These are phyloP conservation scores for Trichomonascus vanleenenianus DNA, from an alignment of 805 yeast species.

Conservation along the genomic window DNA sequence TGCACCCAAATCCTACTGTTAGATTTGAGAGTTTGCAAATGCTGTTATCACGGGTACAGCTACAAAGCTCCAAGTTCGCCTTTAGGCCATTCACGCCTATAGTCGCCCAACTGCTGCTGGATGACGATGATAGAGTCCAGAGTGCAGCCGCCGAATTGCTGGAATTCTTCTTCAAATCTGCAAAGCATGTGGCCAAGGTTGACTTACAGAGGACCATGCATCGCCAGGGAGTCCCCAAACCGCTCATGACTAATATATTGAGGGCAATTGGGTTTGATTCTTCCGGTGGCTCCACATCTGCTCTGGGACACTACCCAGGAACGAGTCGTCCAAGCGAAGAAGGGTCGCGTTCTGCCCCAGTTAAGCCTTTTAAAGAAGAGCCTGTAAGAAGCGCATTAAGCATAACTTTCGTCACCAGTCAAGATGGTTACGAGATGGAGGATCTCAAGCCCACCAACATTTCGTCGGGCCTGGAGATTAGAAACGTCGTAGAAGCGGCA, in stretches of 20 bases:
- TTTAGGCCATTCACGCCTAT: slow-evolving; percentile 28
- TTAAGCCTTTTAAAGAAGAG: too few species aligned
- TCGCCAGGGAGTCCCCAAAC: slow-evolving; percentile 26
- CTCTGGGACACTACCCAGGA: not conserved
- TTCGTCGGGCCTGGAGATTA: slow-evolving; percentile 24
- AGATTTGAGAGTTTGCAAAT: slow-evolving; percentile 21
- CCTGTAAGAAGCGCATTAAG: not conserved
- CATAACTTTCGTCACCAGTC: slow-evolving; percentile 15
- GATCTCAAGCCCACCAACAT: slow-evolving; percentile 29
- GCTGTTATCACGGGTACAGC: slow-evolving; percentile 21
- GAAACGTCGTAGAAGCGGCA: slow-evolving; percentile 26
- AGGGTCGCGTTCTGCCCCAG: not conserved
- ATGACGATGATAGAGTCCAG: slow-evolving; percentile 19
- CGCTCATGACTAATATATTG: slow-evolving; percentile 23
- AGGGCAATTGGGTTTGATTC: slow-evolving; percentile 25
- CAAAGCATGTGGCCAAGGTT: slow-evolving; percentile 33
- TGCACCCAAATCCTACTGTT: slow-evolving; percentile 17
- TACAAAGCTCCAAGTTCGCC: slow-evolving; percentile 23
- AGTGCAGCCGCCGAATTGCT: slow-evolving; percentile 27
- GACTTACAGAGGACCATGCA: slow-evolving; percentile 40
- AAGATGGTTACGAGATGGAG: slow-evolving; percentile 35
- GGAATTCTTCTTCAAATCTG: slow-evolving; percentile 32
- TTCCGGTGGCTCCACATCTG: not conserved
- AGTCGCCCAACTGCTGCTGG: slow-evolving; percentile 25
- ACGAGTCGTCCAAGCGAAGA: too few species aligned